Percentiles rank a stretch among this genome's conserved stretches.
Evolutionary conservation across 1,284 basidiomycete species (phyloP).

Genomic region (Irpex lacteus): DNA sequence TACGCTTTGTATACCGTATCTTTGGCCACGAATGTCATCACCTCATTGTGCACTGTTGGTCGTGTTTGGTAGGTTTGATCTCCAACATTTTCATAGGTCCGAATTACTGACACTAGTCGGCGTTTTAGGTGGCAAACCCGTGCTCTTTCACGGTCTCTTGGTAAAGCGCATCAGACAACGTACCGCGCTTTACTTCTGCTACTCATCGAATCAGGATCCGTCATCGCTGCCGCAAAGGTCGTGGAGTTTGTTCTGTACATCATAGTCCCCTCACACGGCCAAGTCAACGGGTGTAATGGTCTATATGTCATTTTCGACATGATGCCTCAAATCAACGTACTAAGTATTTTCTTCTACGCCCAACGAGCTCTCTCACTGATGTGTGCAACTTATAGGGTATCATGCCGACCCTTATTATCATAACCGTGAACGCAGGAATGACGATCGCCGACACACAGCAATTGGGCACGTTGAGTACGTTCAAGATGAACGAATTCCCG

Average conservation of each 20-base stretch:
- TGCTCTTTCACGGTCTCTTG: background rate
- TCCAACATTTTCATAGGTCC: background rate
- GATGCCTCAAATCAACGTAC: conserved; percentile 4
- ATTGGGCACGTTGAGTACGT: background rate
- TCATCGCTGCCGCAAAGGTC: conserved; percentile 1
- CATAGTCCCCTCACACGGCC: background rate
- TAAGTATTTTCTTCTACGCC: too few relatives aligned
- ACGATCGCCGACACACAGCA: background rate
- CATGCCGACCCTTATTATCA: conserved; percentile 1
- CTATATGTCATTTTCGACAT: conserved; percentile 1
- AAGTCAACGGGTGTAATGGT: background rate
- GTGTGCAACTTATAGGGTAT: background rate
- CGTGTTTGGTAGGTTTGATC: conserved; percentile 30
- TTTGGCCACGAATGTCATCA: conserved; percentile 36
- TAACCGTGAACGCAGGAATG: background rate
- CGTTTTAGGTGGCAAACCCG: background rate
- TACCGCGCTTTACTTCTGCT: background rate
- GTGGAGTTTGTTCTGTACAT: background rate
- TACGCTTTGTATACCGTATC: background rate
- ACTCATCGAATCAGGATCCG: background rate
- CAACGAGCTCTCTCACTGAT: background rate
- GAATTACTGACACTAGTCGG: too few relatives aligned
- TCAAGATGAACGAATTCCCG: background rate
- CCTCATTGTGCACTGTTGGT: conserved; percentile 37
- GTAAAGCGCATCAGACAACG: background rate